Evolutionary conservation across 371 early-diverging fungal genomes (phyloP).

Genomic region (Mortierella sp.): DNA sequence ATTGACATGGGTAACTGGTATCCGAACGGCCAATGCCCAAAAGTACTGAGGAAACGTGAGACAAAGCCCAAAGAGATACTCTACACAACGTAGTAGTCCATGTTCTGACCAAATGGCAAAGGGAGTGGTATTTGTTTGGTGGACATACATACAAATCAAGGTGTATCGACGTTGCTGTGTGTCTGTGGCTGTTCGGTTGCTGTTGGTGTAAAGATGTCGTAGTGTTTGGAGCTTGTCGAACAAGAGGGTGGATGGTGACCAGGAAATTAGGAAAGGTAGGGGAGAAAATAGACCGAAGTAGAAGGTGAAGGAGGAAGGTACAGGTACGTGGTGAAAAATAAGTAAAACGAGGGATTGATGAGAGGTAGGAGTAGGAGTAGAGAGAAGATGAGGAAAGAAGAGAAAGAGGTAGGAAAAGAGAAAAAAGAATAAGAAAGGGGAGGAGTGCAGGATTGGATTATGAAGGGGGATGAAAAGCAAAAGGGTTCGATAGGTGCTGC

Average conservation of each 20-base stretch:
- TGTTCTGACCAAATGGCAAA: no score
- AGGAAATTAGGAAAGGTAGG: background rate
- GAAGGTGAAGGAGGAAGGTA: background rate
- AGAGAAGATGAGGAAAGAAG: background rate
- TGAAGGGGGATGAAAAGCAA: background rate
- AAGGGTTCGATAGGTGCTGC: slow-evolving; percentile 8
- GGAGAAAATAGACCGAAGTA: background rate
- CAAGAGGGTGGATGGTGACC: background rate
- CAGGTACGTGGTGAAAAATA: background rate
- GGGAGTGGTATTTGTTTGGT: no score
- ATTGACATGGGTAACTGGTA: no score
- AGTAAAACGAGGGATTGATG: background rate
- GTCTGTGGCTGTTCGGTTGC: no score
- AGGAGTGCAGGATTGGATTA: background rate
- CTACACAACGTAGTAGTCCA: no score
- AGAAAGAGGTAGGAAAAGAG: background rate
- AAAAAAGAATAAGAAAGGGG: background rate
- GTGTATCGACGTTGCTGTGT: no score
- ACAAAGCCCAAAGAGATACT: no score
- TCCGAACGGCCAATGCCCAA: no score
- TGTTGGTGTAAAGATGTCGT: no score
- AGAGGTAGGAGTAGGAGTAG: background rate
- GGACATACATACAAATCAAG: no score
- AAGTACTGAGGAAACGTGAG: no score
- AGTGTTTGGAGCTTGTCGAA: no score